Percentiles rank a stretch among this genome's conserved stretches.
phyloP scores from a whole-genome alignment of 345 rosid species.

The Camelina laxa region DNA sequence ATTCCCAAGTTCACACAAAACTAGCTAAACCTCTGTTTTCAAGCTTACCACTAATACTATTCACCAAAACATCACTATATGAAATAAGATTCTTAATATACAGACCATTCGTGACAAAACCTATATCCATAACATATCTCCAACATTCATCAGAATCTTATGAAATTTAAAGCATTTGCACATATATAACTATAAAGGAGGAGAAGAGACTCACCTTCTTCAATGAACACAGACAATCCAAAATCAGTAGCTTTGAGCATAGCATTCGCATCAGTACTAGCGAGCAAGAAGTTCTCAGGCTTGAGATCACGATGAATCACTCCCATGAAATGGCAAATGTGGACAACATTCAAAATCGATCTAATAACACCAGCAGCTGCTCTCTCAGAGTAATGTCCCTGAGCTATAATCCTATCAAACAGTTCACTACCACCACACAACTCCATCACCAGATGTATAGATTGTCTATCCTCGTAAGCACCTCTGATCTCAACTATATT shows the following conservation, averaged over 20 bases:
- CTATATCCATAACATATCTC: neutral
- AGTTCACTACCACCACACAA: constrained; percentile 88
- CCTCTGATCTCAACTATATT: constrained; percentile 80
- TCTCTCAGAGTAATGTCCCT: constrained; percentile 74
- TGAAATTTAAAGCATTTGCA: neutral
- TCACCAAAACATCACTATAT: neutral
- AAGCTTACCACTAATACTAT: neutral
- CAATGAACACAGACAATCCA: constrained; percentile 79
- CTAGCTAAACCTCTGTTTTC: constrained; percentile 21
- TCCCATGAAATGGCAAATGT: constrained; percentile 87
- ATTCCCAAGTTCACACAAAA: constrained; percentile 3
- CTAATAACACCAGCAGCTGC: constrained; percentile 69
- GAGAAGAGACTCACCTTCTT: constrained; percentile 58
- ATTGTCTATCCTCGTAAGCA: constrained; percentile 70
- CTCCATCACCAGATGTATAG: constrained; percentile 87
- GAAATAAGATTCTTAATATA: neutral
- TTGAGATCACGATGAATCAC: constrained; percentile 87
- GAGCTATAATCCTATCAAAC: constrained; percentile 79
- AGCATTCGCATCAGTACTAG: constrained; percentile 61
- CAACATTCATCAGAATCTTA: constrained; percentile 3
- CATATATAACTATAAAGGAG: neutral
- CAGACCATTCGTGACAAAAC: neutral
- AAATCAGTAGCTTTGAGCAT: constrained; percentile 83
- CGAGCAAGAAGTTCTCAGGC: constrained; percentile 85
- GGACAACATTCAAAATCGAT: constrained; percentile 71